Conservation (phyloP, 1,139 yeast species). For the Diutina neorugosa region DNA sequence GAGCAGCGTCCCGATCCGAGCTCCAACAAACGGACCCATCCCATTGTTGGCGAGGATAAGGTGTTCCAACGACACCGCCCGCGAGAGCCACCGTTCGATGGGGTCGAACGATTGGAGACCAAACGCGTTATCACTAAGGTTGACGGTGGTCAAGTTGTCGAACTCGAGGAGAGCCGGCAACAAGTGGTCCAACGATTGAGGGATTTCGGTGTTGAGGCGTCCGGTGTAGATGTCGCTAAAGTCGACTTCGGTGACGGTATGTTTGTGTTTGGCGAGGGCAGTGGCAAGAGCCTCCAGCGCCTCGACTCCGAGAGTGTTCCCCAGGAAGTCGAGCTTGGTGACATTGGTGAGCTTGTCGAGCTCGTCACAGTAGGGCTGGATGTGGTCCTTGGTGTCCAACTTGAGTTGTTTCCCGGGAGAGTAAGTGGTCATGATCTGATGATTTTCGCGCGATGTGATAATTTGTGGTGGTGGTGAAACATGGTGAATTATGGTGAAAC, state of each 20-base stretch:
- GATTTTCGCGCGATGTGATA: neutral
- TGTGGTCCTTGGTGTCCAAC: constrained; percentile 62
- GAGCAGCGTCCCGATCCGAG: constrained; percentile 80
- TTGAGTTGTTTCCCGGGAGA: constrained; percentile 60
- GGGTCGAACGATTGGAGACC: constrained; percentile 94
- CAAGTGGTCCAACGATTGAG: constrained; percentile 60
- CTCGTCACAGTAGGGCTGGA: constrained; percentile 49
- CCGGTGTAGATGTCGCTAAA: constrained; percentile 93
- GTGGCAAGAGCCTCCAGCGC: constrained; percentile 68
- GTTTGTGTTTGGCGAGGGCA: constrained; percentile 37
- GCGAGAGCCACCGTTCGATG: constrained; percentile 62
- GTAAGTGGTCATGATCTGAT: constrained; percentile 1
- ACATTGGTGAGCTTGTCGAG: constrained; percentile 27
- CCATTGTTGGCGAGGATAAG: constrained; percentile 88
- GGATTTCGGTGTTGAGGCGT: constrained; percentile 88
- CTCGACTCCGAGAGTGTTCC: constrained; percentile 88
- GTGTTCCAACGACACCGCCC: constrained; percentile 73
- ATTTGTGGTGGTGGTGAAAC: neutral
- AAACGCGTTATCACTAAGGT: constrained; percentile 90
- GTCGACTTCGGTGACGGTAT: constrained; percentile 51
- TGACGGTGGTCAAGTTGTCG: constrained; percentile 49
- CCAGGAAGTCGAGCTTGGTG: constrained; percentile 66
- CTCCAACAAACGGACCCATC: constrained; percentile 96
- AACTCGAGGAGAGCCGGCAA: constrained; percentile 64
- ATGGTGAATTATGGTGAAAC: no score